A percentile compares a stretch with the other conserved stretches of the same genome.
Evolutionary conservation across 1,139 yeast species (phyloP).

Genomic region (Lodderomyces oxycetoniae): DNA sequence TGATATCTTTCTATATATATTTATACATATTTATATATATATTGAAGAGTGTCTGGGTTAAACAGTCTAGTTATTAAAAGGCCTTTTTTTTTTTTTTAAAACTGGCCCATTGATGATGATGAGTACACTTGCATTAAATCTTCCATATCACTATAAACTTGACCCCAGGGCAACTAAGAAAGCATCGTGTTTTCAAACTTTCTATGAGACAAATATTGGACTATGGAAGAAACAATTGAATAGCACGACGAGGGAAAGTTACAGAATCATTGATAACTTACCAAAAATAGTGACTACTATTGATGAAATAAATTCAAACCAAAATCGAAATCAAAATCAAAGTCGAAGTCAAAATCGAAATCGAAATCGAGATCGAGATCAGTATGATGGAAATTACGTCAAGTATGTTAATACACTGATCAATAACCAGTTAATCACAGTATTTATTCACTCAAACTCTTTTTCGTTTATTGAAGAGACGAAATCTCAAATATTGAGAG

Average conservation of each 20-base stretch:
- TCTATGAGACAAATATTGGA: constrained; percentile 30
- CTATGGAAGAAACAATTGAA: constrained; percentile 26
- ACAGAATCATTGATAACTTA: constrained; percentile 27
- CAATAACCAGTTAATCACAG: constrained; percentile 27
- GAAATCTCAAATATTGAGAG: constrained; percentile 24
- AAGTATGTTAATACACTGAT: constrained; percentile 6
- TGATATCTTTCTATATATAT: too few species aligned
- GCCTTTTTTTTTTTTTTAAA: too few species aligned
- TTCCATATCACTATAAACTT: constrained; percentile 35
- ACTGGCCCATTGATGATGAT: too few species aligned
- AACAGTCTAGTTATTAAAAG: too few species aligned
- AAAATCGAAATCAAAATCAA: too few species aligned
- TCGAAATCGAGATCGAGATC: not conserved
- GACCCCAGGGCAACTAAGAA: constrained; percentile 21
- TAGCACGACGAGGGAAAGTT: constrained; percentile 8
- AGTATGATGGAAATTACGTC: not conserved
- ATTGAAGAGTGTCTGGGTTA: too few species aligned
- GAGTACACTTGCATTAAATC: constrained; percentile 27
- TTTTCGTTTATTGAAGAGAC: constrained; percentile 24
- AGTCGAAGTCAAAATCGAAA: too few species aligned
- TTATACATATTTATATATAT: too few species aligned
- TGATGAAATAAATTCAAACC: not conserved
- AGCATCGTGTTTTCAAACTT: constrained; percentile 13
- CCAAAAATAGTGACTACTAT: constrained; percentile 2
- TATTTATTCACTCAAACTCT: constrained; percentile 18